phyloP scores from a whole-genome alignment of 371 early-diverging fungal species.

The Mortierella sp. region DNA sequence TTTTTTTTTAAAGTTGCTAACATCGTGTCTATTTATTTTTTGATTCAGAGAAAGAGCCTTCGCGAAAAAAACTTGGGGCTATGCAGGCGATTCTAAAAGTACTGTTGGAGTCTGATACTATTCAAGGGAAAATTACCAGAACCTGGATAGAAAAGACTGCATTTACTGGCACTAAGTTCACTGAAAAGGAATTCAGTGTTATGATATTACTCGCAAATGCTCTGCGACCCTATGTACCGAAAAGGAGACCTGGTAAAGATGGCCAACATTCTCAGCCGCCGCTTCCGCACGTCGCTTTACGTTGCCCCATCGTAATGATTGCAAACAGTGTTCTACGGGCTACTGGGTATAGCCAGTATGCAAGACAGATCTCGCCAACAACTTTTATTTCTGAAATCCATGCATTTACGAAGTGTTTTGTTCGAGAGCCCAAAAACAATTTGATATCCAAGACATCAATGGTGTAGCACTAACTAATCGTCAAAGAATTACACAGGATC shows the following conservation, averaged over 20 bases:
- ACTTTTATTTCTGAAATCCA: too few species aligned
- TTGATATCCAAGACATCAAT: neutral
- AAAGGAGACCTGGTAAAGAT: neutral
- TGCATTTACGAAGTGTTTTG: neutral
- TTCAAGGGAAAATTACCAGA: neutral
- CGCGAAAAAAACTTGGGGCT: neutral
- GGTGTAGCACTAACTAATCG: neutral
- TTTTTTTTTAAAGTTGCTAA: too few species aligned
- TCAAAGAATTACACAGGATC: neutral
- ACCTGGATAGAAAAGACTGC: neutral
- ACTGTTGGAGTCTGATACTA: neutral
- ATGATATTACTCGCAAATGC: neutral
- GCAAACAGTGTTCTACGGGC: neutral
- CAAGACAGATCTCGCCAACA: neutral
- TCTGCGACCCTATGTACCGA: neutral
- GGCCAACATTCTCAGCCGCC: neutral
- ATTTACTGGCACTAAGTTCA: neutral
- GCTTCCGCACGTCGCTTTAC: neutral
- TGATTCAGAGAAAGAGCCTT: too few species aligned
- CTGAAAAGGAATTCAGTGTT: neutral
- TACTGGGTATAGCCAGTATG: neutral
- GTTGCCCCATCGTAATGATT: neutral
- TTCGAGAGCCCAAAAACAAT: neutral
- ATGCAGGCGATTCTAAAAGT: neutral
- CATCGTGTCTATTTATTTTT: too few species aligned